These are phyloP conservation scores for Cytauxzoon felis DNA, from an alignment of 169 alveolate species.

Conservation along the genomic window DNA sequence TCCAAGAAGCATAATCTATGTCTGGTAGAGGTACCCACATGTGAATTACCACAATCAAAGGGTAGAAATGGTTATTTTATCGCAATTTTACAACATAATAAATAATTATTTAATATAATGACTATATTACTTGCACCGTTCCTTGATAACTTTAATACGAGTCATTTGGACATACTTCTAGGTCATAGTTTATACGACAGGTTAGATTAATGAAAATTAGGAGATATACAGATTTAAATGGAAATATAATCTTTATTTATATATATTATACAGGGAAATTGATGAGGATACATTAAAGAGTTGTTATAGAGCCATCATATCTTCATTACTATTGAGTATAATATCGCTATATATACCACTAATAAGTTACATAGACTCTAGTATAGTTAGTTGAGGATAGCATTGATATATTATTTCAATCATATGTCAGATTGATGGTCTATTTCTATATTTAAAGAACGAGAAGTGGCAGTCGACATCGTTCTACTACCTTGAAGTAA, in stretches of 20 bases:
- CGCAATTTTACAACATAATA: constrained; percentile 73
- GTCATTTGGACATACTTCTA: too few species aligned
- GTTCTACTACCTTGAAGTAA: constrained; percentile 4
- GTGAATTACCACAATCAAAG: constrained; percentile 82
- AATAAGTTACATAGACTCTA: constrained; percentile 29
- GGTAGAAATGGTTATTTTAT: constrained; percentile 93
- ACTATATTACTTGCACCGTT: background rate
- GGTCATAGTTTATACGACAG: too few species aligned
- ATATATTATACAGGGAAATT: background rate
- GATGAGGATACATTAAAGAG: background rate
- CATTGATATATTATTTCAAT: too few species aligned
- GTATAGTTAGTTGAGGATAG: constrained; percentile 20
- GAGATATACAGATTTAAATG: too few species aligned
- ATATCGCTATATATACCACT: constrained; percentile 16
- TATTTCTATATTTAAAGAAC: background rate
- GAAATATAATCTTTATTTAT: background rate
- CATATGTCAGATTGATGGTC: background rate
- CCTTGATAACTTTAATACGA: too few species aligned
- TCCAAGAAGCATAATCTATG: constrained; percentile 75
- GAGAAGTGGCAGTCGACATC: background rate
- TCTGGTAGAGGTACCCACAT: constrained; percentile 78
- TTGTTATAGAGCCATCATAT: constrained; percentile 20
- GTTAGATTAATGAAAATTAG: too few species aligned
- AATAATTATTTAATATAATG: background rate
- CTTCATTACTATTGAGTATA: constrained; percentile 19